Evolutionary conservation across 2,329 filamentous ascomycete species (phyloP), one percentile per base, ranked within the genome.

Genomic region (Fulvia fulva): DNA sequence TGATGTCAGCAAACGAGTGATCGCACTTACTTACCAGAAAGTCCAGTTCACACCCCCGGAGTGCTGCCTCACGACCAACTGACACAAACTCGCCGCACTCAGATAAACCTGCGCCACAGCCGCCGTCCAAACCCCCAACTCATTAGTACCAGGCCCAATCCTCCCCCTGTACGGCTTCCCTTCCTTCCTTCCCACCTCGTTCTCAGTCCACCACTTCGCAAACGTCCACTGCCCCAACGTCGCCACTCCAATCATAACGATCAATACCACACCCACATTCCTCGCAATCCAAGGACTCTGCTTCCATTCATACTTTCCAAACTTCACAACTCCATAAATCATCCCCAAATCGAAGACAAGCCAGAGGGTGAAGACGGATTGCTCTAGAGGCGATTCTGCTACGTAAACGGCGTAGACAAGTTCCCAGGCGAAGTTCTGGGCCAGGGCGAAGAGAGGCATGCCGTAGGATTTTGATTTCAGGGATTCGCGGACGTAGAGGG

Each of bases 401-500:
- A 53, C 22, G 37, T 45, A 53, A 2, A 45, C n/a, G 9, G 51
- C 51, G 26, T 53, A 45, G 51, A 53, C 41, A 11, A 45, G 8
- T 53, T 53, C 37, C 34, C 51, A 53, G 34, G 34, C 51, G 23
- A 45, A 22, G 26, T 45, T 53, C 5, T 43, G 23, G 22, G 37
- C 34, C 22, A 53, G 21, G 22, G 51, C 51, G 51, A 53, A 45
- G 4, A 53, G 51, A 3, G 51, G 51, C 51, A 53, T 53, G 22
- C 51, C 37, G 14, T 53, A 53, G 26, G 51, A 45, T 45, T 45
- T 53, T 14, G 37, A 26, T 21, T 32, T 25, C 22, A 53, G 30
- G 21, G 34, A 44, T 45, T 53, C 34, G n/a, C 34, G 51, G 9
- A 41, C 37, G 51, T 44, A 45, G 12, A 53, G 41, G 21, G 37